Percentiles rank a stretch among this genome's conserved stretches.
These are phyloP conservation scores for Xylariaceae sp. DNA, from an alignment of 2,329 filamentous ascomycete genomes.

Conservation along the genomic window DNA sequence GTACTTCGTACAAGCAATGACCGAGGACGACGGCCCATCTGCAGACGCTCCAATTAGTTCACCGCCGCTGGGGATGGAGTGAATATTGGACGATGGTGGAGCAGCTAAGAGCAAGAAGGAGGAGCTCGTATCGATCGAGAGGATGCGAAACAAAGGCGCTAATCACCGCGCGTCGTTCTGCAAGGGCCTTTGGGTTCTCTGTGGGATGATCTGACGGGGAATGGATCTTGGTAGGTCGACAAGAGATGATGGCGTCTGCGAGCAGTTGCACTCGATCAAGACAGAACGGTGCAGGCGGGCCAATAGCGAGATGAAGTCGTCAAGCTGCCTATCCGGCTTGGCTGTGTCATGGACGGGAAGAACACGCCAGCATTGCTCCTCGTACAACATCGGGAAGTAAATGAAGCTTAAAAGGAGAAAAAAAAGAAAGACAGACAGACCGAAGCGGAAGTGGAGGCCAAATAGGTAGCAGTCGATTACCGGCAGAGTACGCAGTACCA, in stretches of 20 bases:
- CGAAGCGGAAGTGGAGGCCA: background rate
- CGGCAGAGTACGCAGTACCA: background rate
- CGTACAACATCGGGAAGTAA: conserved; percentile 20
- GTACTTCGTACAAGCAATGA: background rate
- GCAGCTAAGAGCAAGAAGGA: background rate
- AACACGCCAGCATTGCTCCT: conserved; percentile 11
- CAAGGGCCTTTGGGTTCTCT: conserved; percentile 16
- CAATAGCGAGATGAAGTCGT: conserved; percentile 6
- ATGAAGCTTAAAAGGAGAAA: conserved; percentile 13
- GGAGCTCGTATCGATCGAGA: conserved; percentile 4
- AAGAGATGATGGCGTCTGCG: conserved; percentile 3
- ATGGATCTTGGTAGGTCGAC: conserved; percentile 4
- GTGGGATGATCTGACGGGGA: background rate
- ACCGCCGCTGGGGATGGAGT: background rate
- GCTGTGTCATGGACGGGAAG: conserved; percentile 8
- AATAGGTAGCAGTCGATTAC: background rate
- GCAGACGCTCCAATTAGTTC: conserved; percentile 9
- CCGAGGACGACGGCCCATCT: conserved; percentile 1
- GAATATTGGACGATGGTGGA: background rate
- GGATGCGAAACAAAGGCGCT: conserved; percentile 9
- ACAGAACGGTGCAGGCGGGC: conserved; percentile 7
- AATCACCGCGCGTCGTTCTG: conserved; percentile 5
- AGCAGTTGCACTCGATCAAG: conserved; percentile 9
- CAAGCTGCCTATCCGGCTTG: conserved; percentile 6
- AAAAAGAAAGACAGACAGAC: background rate